Conservation (phyloP, 1,284 basidiomycete genomes). For the Trichosporon coremiiforme region DNA sequence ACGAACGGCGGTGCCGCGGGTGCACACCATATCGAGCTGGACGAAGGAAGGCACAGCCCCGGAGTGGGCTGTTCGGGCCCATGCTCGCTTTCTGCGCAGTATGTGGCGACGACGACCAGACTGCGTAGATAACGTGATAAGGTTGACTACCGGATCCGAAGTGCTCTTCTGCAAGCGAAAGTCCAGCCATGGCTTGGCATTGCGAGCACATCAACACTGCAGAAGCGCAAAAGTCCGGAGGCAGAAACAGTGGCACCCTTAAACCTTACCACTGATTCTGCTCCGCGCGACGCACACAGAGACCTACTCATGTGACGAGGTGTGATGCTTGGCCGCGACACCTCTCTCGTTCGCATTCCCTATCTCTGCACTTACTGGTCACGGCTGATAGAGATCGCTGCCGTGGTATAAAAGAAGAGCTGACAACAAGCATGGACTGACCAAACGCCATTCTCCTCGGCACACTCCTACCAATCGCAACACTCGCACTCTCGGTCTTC, state of each 20-base stretch:
- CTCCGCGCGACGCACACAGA: background rate
- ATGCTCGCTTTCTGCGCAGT: background rate
- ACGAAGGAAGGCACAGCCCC: too few species aligned
- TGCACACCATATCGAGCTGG: background rate
- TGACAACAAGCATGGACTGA: background rate
- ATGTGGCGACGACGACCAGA: background rate
- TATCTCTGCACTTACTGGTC: too few species aligned
- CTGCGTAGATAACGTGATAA: background rate
- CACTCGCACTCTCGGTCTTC: background rate
- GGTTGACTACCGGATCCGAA: slow-evolving; percentile 5
- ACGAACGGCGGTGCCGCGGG: too few species aligned
- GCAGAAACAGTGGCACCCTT: background rate
- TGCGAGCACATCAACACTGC: too few species aligned
- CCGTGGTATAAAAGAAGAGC: too few species aligned
- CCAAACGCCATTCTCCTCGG: background rate
- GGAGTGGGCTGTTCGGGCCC: background rate
- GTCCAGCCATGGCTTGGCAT: background rate
- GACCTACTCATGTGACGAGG: background rate
- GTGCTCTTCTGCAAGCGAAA: background rate
- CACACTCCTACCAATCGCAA: background rate
- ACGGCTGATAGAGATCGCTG: too few species aligned
- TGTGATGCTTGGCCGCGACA: background rate
- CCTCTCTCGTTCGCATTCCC: background rate
- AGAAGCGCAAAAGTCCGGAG: background rate
- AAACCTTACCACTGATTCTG: background rate